Percentiles rank a stretch among this genome's conserved stretches.
Evolutionary conservation across 495 filamentous ascomycete species (phyloP).

Genomic region (Pyrenula aspistea): DNA sequence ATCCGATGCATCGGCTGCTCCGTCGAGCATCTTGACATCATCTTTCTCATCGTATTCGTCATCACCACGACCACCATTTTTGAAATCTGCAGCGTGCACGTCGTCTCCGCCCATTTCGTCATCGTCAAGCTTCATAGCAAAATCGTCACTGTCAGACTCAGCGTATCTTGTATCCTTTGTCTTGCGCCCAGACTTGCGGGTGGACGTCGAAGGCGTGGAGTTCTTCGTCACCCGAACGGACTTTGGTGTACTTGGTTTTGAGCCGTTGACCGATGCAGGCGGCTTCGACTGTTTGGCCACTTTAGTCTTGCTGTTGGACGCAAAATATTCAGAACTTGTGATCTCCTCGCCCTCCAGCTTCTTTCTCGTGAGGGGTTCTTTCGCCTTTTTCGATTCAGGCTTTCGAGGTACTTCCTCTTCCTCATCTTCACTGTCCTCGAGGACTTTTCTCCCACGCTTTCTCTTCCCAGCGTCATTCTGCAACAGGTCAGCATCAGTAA

Average conservation of each 20-base stretch:
- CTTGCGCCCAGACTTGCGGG: constrained; percentile 18
- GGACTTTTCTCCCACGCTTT: constrained; percentile 48
- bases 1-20: not conserved
- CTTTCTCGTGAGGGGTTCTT: not conserved
- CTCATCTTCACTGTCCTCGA: constrained; percentile 70
- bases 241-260: constrained; percentile 8
- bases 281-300: constrained; percentile 20
- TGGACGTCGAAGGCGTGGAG: constrained; percentile 7
- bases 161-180: constrained; percentile 19
- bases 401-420: constrained; percentile 28
- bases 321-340: constrained; percentile 49
- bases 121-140: constrained; percentile 39
- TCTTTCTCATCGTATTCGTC: constrained; percentile 59
- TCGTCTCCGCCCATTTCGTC: constrained; percentile 59
- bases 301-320: constrained; percentile 40
- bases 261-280: constrained; percentile 3
- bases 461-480: constrained; percentile 25
- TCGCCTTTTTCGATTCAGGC: constrained; percentile 7
- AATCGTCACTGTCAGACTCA: constrained; percentile 15
- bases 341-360: constrained; percentile 38
- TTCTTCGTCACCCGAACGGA: constrained; percentile 17
- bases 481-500: not conserved
- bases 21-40: not conserved
- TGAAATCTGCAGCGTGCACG: constrained; percentile 54
- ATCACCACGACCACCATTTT: constrained; percentile 42